Evolutionary conservation across 1,284 basidiomycete species (phyloP).

Genomic region (Heterobasidion annosum): DNA sequence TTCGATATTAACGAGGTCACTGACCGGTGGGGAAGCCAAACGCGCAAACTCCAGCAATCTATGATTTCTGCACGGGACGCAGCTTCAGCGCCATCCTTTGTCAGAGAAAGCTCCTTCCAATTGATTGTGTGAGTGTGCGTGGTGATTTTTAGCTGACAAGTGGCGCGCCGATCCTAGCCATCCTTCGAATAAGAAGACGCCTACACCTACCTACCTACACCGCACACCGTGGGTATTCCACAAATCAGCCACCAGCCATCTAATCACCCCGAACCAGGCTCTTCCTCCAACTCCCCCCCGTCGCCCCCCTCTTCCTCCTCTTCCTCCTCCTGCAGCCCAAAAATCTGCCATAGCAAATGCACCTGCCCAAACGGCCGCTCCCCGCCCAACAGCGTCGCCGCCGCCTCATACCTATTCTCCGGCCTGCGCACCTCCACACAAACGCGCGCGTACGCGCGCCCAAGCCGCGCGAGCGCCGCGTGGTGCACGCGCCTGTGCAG

Average conservation of each 20-base stretch:
- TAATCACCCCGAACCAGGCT: background rate
- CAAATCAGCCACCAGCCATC: background rate
- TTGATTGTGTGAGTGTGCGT: no score
- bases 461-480: slow-evolving; percentile 60
- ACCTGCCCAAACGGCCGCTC: slow-evolving; percentile 76
- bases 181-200: no score
- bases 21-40: no score
- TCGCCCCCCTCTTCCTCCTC: background rate
- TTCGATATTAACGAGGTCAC: no score
- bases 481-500: slow-evolving; percentile 69
- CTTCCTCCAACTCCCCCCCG: background rate
- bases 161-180: no score
- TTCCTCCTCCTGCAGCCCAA: slow-evolving; percentile 48
- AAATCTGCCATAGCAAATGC: slow-evolving; percentile 63
- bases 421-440: slow-evolving; percentile 69
- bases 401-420: slow-evolving; percentile 81
- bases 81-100: no score
- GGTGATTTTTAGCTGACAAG: no score
- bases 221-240: background rate
- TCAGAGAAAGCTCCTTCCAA: no score
- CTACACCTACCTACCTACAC: no score
- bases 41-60: no score
- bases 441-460: slow-evolving; percentile 58
- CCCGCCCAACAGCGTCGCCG: slow-evolving; percentile 77
- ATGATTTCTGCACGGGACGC: no score